A percentile compares a stretch with the other conserved stretches of the same genome.
phyloP scores from a whole-genome alignment of 164 flowering plant genomes.

The Taxillus chinensis region DNA sequence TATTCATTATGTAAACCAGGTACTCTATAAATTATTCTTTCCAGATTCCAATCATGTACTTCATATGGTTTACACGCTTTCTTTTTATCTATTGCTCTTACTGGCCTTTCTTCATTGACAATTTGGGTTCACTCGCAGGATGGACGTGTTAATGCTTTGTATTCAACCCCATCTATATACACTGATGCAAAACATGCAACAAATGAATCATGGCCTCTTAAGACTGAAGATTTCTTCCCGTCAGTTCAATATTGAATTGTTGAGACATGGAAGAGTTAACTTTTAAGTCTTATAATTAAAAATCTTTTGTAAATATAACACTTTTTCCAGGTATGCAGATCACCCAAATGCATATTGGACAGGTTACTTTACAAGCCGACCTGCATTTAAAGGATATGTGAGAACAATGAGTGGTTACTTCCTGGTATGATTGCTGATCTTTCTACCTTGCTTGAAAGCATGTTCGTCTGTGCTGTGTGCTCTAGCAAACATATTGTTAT shows the following conservation, averaged over 20 bases:
- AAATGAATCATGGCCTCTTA: slow-evolving; percentile 70
- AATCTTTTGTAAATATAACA: background rate
- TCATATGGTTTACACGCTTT: slow-evolving; percentile 1
- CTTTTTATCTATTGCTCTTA: background rate
- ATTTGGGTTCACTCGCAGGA: slow-evolving; percentile 42
- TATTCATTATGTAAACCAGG: slow-evolving; percentile 2
- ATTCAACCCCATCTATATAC: slow-evolving; percentile 89
- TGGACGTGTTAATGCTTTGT: slow-evolving; percentile 93
- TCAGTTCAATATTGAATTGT: slow-evolving; percentile 28
- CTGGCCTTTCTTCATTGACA: background rate
- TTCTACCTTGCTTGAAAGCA: background rate
- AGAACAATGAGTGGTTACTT: slow-evolving; percentile 80
- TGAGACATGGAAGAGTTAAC: background rate
- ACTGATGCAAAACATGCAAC: slow-evolving; percentile 81
- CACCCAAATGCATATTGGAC: slow-evolving; percentile 90
- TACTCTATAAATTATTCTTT: background rate
- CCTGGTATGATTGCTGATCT: slow-evolving; percentile 35
- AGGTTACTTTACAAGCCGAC: slow-evolving; percentile 89
- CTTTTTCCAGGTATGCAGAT: slow-evolving; percentile 73
- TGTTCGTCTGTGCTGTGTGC: background rate
- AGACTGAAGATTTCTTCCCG: slow-evolving; percentile 93
- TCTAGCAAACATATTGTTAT: background rate
- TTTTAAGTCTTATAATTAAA: background rate
- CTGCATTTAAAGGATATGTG: slow-evolving; percentile 78
- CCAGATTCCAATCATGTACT: too few relatives aligned